These are phyloP conservation scores for Lentinula guzmanii DNA, from an alignment of 768 basidiomycete species.

Conservation along the genomic window DNA sequence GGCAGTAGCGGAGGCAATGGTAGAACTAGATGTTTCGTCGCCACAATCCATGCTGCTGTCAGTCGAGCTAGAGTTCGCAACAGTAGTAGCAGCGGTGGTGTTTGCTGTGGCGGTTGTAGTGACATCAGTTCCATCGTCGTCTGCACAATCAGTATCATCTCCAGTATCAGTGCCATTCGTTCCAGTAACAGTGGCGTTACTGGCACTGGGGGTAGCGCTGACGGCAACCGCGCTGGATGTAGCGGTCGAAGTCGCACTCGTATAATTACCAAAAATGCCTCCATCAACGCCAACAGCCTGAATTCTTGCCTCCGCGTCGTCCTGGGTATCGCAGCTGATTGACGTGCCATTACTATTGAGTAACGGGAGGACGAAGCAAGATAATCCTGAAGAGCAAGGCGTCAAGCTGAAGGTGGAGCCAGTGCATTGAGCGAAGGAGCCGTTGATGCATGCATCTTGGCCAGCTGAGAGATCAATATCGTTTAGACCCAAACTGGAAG, in stretches of 20 bases:
- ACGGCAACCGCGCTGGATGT: neutral
- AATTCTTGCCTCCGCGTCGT: constrained; percentile 35
- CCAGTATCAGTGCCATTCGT: neutral
- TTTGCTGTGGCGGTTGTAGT: neutral
- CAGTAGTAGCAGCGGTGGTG: neutral
- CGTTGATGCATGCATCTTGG: constrained; percentile 32
- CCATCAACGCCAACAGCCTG: constrained; percentile 35
- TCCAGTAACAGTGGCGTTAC: neutral
- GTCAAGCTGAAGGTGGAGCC: constrained; percentile 31
- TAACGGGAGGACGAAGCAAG: constrained; percentile 45
- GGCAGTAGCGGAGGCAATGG: neutral
- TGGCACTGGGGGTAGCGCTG: neutral
- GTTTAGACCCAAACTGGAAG: constrained; percentile 8
- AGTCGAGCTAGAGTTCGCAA: neutral
- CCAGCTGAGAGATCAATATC: constrained; percentile 17
- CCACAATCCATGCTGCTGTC: neutral
- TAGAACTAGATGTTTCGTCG: neutral
- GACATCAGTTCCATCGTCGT: neutral
- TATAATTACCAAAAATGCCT: constrained; percentile 28
- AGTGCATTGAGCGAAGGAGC: constrained; percentile 38
- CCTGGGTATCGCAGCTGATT: constrained; percentile 34
- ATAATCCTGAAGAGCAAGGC: constrained; percentile 26
- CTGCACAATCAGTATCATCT: neutral
- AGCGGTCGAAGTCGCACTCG: neutral
- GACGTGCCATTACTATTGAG: constrained; percentile 40